Conservation (phyloP, 2,329 filamentous ascomycete species). For the Alternaria angustiovoidea region DNA sequence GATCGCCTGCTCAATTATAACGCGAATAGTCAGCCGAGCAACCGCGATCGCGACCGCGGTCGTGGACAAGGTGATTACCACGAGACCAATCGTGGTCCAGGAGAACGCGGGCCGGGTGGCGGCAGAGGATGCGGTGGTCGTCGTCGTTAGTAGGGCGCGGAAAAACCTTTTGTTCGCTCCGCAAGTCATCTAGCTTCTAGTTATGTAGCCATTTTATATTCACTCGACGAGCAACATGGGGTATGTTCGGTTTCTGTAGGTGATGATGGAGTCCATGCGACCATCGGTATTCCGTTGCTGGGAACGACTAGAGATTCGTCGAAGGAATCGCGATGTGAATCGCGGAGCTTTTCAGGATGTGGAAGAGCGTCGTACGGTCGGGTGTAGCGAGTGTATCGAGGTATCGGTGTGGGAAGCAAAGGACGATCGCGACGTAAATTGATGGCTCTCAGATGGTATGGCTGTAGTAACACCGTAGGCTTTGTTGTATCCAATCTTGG, state of each 20-base stretch:
- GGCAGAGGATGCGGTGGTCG: too few relatives aligned
- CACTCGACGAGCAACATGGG: background rate
- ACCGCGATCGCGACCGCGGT: background rate
- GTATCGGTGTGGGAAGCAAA: background rate
- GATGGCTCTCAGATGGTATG: background rate
- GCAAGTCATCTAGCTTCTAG: background rate
- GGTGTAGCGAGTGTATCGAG: background rate
- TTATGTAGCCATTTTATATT: background rate
- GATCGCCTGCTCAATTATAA: background rate
- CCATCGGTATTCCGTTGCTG: background rate
- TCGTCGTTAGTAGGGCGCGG: background rate
- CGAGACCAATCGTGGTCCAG: background rate
- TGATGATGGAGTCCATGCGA: background rate
- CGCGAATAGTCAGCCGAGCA: background rate
- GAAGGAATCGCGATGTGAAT: background rate
- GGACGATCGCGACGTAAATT: background rate
- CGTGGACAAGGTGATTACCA: background rate
- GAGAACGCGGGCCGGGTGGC: too few relatives aligned
- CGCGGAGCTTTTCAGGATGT: background rate
- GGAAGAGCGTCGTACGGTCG: background rate
- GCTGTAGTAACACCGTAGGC: background rate
- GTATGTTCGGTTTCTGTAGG: background rate
- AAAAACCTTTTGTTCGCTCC: background rate
- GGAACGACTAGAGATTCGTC: background rate
- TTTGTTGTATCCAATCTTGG: background rate